A percentile compares a stretch with the other conserved stretches of the same genome.
phyloP scores from a whole-genome alignment of 139 green algal species.

The Chlamydomonas schloesseri region DNA sequence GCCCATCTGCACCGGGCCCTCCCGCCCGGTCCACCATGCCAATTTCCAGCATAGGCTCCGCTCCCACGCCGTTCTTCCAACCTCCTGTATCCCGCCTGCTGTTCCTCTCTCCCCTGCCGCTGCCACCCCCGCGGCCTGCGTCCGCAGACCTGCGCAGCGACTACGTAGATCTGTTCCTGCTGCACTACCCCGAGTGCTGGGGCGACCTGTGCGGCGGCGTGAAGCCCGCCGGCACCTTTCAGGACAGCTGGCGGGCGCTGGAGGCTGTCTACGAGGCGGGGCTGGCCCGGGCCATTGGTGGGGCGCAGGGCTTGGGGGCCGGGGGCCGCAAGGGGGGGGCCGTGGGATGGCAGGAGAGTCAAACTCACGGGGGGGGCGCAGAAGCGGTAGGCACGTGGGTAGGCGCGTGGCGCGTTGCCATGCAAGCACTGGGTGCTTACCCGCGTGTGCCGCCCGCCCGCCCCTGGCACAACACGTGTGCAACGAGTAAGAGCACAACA shows the following conservation, averaged over 20 bases:
- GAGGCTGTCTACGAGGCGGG: conserved; percentile 65
- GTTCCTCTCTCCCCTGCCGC: too few relatives aligned
- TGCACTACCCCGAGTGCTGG: conserved; percentile 89
- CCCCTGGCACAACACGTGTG: too few relatives aligned
- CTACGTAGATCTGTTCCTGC: conserved; percentile 87
- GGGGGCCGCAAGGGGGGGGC: background rate
- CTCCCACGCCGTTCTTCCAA: too few relatives aligned
- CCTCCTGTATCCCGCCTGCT: too few relatives aligned
- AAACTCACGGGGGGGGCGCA: too few relatives aligned
- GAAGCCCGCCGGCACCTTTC: conserved; percentile 54
- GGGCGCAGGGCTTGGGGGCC: background rate
- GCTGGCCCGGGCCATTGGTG: conserved; percentile 72
- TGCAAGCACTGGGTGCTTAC: too few relatives aligned
- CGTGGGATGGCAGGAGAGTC: background rate
- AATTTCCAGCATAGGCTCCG: background rate
- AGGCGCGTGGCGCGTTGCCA: too few relatives aligned
- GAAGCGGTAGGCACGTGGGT: too few relatives aligned
- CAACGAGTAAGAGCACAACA: too few relatives aligned
- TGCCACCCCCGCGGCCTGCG: background rate
- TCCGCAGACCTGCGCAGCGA: conserved; percentile 63
- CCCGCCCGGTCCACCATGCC: background rate
- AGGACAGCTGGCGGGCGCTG: conserved; percentile 79
- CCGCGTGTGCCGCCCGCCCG: too few relatives aligned
- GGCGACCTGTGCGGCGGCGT: conserved; percentile 64
- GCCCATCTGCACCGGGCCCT: too few relatives aligned